Base-by-base conservation (phyloP, 2,329 filamentous ascomycete genomes). In the Microsporum canis region DNA sequence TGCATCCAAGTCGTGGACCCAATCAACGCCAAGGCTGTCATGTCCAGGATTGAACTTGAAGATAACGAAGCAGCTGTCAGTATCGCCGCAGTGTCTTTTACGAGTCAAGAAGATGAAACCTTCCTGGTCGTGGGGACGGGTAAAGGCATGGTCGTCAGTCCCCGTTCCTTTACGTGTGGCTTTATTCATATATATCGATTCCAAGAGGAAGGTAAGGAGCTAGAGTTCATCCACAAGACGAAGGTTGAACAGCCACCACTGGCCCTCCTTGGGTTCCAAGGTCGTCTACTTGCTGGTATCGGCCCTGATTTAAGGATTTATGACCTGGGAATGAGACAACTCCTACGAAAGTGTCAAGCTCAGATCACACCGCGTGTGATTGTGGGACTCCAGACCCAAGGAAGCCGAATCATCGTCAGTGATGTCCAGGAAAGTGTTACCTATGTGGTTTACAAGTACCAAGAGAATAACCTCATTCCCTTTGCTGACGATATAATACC, bases 221-320 rank as follows among this genome's bases (percentile, higher is more conserved):
- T 99, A 14, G 89, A 96, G 69, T 94, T 97, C 62, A 91, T 96
- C 64, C 94, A 99, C 76, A 96, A 96, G 74, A 99, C 95, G 0
- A 90, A 91, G 69, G 83, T 96, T 5, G 89, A 95, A 66, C 86
- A 91, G 65, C 91, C 92, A 1, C 90, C 95, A 1, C 84, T 90
- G 68, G 92, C 94, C n/a, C 80, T 99, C 14, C 79, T 94, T n/a
- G 81, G 85, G 2, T 99, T 99, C 78, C 92, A 97, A 72, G 95
- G 95, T 34, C 88, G 88, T 65, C 79, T 99, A 0, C 77, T 95
- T 2, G 88, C 88, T n/a, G 94, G 91, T 53, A 82, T 96, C 56
- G 92, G 91, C 60, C 85, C 87, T 67, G 85, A 88, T 38, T 76
- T 99, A 29, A 84, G 89, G 59, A 83, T 96, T 55, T 99, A 96